phyloP scores from a whole-genome alignment of 2,329 filamentous ascomycete species.

The Talaromyces funiculosus region DNA sequence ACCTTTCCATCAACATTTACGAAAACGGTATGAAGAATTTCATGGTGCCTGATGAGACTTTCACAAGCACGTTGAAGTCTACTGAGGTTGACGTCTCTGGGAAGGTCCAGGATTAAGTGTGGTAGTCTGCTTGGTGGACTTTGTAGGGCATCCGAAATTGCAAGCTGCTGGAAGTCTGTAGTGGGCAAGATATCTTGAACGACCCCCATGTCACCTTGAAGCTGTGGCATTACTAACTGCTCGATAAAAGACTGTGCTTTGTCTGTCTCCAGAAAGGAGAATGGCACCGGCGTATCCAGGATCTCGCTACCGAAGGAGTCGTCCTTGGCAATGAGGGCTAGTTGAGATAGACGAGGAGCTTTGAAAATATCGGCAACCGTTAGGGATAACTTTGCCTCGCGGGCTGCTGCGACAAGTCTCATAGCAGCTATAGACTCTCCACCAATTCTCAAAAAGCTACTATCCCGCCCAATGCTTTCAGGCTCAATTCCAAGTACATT shows the following conservation, averaged over 20 bases:
- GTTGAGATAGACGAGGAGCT: neutral
- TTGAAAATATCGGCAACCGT: constrained; percentile 12
- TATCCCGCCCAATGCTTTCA: constrained; percentile 18
- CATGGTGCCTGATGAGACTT: neutral
- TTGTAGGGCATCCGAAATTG: neutral
- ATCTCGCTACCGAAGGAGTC: neutral
- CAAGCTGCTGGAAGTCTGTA: constrained; percentile 4
- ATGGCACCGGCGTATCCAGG: neutral
- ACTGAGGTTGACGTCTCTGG: neutral
- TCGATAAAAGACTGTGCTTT: neutral
- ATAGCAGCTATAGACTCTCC: constrained; percentile 21
- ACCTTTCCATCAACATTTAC: neutral
- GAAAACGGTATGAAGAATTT: neutral
- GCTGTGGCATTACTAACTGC: neutral
- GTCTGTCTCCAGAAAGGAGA: neutral
- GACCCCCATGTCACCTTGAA: neutral
- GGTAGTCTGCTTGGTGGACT: constrained; percentile 1
- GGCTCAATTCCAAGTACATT: constrained; percentile 18
- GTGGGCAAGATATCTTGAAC: neutral
- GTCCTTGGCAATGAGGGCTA: neutral
- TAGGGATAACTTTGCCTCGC: neutral
- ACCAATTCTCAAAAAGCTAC: constrained; percentile 28
- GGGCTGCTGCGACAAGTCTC: constrained; percentile 15
- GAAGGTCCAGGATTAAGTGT: neutral
- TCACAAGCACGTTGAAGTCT: neutral